A percentile compares a stretch with the other conserved stretches of the same genome.
These are phyloP conservation scores for Talaromyces liani DNA, from an alignment of 495 filamentous ascomycete species.

Conservation along the genomic window DNA sequence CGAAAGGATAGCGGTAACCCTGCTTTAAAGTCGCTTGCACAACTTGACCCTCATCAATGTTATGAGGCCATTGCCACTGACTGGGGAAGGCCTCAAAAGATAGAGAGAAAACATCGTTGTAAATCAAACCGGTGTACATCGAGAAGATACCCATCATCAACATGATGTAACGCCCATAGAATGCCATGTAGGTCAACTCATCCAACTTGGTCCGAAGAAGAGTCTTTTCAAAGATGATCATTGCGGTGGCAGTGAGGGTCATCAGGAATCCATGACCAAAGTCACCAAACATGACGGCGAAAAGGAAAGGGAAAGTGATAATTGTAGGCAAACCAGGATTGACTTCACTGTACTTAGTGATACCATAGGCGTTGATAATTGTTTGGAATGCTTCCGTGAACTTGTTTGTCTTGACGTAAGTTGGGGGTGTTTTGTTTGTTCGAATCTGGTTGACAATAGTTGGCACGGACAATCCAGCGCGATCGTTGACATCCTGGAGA, in stretches of 20 bases:
- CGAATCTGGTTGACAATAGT: constrained; percentile 96
- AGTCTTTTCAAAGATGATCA: constrained; percentile 94
- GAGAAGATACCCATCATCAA: constrained; percentile 96
- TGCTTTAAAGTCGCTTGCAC: constrained; percentile 59
- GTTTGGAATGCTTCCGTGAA: constrained; percentile 98
- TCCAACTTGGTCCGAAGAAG: constrained; percentile 79
- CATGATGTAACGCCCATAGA: constrained; percentile 97
- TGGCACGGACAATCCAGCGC: constrained; percentile 86
- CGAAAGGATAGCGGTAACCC: constrained; percentile 85
- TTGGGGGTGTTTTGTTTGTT: constrained; percentile 94
- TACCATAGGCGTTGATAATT: constrained; percentile 97
- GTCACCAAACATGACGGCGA: constrained; percentile 99
- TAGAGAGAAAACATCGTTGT: constrained; percentile 97
- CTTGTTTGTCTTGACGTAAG: constrained; percentile 93
- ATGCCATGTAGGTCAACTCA: constrained; percentile 95
- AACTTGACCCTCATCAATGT: constrained; percentile 51
- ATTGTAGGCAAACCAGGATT: constrained; percentile 94
- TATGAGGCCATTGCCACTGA: constrained; percentile 77
- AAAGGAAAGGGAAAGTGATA: constrained; percentile 95
- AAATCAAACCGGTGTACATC: constrained; percentile 93
- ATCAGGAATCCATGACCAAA: constrained; percentile 88
- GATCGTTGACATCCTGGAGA: constrained; percentile 91
- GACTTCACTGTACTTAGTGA: constrained; percentile 92
- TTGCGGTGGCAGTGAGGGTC: constrained; percentile 67
- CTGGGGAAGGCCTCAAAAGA: constrained; percentile 79